phyloP scores from a whole-genome alignment of 73 alveolate genomes.

The Paramecium caudatum region DNA sequence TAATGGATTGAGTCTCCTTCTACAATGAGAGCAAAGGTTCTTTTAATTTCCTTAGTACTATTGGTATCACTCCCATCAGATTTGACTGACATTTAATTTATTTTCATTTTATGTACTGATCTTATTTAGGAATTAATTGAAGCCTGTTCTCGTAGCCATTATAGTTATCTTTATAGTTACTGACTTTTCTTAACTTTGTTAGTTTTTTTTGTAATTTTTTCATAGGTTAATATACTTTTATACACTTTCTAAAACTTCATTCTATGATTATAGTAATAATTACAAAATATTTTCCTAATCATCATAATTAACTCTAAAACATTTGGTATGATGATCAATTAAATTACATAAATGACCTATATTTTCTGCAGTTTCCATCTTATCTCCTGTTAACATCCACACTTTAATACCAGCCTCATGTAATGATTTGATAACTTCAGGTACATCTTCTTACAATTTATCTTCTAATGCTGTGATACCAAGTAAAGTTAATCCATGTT shows the following conservation, averaged over 20 bases:
- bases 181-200: not conserved
- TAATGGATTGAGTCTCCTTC: conserved; percentile 72
- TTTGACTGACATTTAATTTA: conserved; percentile 12
- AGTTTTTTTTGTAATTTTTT: conserved; percentile 14
- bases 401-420: conserved; percentile 94
- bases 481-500: conserved; percentile 85
- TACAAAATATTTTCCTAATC: conserved; percentile 23
- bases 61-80: not conserved
- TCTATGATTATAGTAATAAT: not conserved
- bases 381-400: conserved; percentile 99
- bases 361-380: conserved; percentile 97
- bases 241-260: not conserved
- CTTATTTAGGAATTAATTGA: conserved; percentile 34
- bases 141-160: conserved; percentile 8
- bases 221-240: conserved; percentile 25
- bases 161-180: not conserved
- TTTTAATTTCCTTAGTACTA: conserved; percentile 50
- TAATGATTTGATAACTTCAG: conserved; percentile 89
- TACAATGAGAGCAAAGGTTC: conserved; percentile 63
- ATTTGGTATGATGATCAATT: conserved; percentile 84
- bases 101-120: conserved; percentile 30
- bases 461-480: conserved; percentile 98
- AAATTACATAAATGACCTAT: conserved; percentile 93
- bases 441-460: conserved; percentile 94
- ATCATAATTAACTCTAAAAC: conserved; percentile 83